A percentile compares a stretch with the other conserved stretches of the same genome.
Conservation (phyloP, 305 asterid genomes). For the Ilex paraguariensis region DNA sequence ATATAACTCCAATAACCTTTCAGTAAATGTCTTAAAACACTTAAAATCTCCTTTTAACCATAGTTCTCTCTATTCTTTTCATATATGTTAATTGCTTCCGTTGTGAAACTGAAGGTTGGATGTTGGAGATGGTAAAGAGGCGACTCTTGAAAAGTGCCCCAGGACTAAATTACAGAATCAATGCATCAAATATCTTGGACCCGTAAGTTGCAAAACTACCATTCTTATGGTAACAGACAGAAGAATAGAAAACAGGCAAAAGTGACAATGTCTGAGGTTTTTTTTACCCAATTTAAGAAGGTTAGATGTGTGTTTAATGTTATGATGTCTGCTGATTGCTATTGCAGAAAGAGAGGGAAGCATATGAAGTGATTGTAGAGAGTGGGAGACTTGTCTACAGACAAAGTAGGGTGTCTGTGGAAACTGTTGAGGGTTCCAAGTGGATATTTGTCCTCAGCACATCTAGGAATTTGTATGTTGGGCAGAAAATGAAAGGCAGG, state of each 20-base stretch:
- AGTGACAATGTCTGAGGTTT: background rate
- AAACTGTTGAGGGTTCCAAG: conserved; percentile 23
- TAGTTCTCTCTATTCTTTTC: background rate
- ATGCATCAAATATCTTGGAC: conserved; percentile 26
- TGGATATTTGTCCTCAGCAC: conserved; percentile 38
- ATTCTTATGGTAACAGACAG: background rate
- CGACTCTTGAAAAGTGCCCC: conserved; percentile 18
- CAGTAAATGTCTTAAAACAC: background rate
- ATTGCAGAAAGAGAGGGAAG: conserved; percentile 32
- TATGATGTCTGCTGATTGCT: background rate
- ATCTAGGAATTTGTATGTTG: conserved; percentile 25
- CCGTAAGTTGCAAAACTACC: conserved; percentile 16
- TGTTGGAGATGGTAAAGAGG: conserved; percentile 34
- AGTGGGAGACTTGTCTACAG: conserved; percentile 29
- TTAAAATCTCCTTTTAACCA: background rate
- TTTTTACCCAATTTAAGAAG: background rate
- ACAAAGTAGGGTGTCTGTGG: conserved; percentile 24
- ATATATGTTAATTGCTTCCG: background rate
- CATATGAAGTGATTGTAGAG: conserved; percentile 29
- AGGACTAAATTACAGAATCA: conserved; percentile 22
- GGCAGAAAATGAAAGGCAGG: conserved; percentile 20
- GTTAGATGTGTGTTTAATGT: background rate
- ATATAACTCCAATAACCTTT: background rate
- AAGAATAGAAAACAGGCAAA: no score
- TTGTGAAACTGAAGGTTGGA: conserved; percentile 25